Evolutionary conservation across 805 yeast genomes (phyloP).

Genomic region (Jamesozyma rosinii): DNA sequence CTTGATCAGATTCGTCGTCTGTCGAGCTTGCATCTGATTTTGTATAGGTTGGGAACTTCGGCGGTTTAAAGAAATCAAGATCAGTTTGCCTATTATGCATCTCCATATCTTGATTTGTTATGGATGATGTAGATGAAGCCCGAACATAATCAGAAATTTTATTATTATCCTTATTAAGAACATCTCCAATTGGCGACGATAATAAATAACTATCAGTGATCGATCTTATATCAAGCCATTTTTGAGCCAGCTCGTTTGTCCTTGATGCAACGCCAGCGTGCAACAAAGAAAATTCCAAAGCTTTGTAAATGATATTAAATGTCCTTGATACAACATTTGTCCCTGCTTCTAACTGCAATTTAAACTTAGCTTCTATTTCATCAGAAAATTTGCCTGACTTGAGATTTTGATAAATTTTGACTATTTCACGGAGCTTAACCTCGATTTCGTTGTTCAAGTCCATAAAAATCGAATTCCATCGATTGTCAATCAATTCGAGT

Average conservation of each 20-base stretch:
- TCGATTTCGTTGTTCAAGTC: slow-evolving; percentile 38
- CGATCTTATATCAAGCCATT: slow-evolving; percentile 28
- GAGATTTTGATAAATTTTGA: slow-evolving; percentile 10
- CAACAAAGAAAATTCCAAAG: slow-evolving; percentile 35
- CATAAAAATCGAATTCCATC: slow-evolving; percentile 49
- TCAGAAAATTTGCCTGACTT: slow-evolving; percentile 6
- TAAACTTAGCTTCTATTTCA: slow-evolving; percentile 20
- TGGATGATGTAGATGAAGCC: no score
- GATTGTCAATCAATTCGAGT: slow-evolving; percentile 39
- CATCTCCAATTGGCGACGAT: neutral
- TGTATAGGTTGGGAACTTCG: slow-evolving; percentile 3
- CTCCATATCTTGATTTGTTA: neutral
- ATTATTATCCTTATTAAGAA: neutral
- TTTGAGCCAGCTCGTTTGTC: slow-evolving; percentile 31
- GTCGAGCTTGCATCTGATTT: slow-evolving; percentile 7
- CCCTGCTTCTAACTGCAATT: slow-evolving; percentile 30
- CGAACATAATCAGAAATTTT: neutral
- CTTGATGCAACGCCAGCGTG: slow-evolving; percentile 30
- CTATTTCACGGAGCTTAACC: slow-evolving; percentile 19
- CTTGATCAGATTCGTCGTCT: slow-evolving; percentile 15
- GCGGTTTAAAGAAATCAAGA: slow-evolving; percentile 4
- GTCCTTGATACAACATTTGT: slow-evolving; percentile 35
- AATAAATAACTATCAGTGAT: slow-evolving; percentile 10
- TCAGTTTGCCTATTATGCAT: neutral
- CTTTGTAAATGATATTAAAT: slow-evolving; percentile 32